Evolutionary conservation across 306 rosid genomes (phyloP).

Genomic region (Alnus rubra): DNA sequence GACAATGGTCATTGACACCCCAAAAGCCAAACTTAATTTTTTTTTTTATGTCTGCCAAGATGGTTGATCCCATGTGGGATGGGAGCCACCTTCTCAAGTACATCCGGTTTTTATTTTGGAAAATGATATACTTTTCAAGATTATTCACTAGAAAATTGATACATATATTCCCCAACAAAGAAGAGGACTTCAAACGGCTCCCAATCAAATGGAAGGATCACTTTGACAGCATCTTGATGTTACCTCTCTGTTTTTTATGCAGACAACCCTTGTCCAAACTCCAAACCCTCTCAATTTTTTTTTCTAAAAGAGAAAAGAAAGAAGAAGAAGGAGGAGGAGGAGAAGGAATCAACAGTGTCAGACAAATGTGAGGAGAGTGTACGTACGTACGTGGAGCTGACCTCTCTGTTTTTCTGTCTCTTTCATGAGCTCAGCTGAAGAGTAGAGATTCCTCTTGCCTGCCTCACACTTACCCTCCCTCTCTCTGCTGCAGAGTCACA

Average conservation of each 20-base stretch:
- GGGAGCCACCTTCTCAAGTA: slow-evolving; percentile 14
- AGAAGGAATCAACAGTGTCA: too few species aligned
- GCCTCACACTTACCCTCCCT: not conserved
- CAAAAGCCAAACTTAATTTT: not conserved
- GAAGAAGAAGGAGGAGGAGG: not conserved
- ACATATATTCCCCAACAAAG: not conserved
- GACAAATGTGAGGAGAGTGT: too few species aligned
- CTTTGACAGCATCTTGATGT: not conserved
- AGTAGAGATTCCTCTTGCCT: slow-evolving; percentile 6
- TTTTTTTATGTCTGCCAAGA: not conserved
- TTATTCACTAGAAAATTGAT: too few species aligned
- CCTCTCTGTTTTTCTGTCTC: too few species aligned
- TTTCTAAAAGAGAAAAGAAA: not conserved
- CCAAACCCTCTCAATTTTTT: not conserved
- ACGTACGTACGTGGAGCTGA: too few species aligned
- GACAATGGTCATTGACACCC: too few species aligned
- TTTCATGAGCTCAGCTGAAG: not conserved
- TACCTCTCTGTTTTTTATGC: not conserved
- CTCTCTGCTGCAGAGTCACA: not conserved
- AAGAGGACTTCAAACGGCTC: not conserved
- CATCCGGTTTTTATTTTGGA: too few species aligned
- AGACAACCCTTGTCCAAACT: not conserved
- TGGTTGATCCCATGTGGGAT: slow-evolving; percentile 17
- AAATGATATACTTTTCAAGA: too few species aligned
- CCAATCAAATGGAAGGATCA: not conserved